Percentiles rank a stretch among this genome's conserved stretches.
These are phyloP conservation scores for Lactarius pseudohatsudake DNA, from an alignment of 768 basidiomycete species.

Conservation along the genomic window DNA sequence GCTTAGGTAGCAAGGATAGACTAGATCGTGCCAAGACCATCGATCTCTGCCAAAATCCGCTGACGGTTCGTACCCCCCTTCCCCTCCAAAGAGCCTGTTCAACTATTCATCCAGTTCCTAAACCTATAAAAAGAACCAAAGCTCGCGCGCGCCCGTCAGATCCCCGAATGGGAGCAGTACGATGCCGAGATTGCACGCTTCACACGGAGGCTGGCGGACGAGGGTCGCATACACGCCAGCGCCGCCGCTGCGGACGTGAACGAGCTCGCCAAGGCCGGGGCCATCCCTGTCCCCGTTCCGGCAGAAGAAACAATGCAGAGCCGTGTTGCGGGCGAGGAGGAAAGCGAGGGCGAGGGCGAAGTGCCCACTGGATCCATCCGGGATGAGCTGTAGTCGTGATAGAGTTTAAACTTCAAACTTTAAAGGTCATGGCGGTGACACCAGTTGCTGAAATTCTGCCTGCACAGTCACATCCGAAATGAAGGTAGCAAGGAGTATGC, in stretches of 20 bases:
- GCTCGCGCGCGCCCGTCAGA: constrained; percentile 85
- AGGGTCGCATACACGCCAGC: constrained; percentile 66
- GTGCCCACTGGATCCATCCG: not conserved
- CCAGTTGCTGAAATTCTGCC: too few species aligned
- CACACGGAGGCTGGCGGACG: constrained; percentile 65
- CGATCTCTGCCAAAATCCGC: constrained; percentile 94
- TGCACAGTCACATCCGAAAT: too few species aligned
- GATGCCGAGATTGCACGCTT: constrained; percentile 88
- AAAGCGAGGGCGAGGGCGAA: not conserved
- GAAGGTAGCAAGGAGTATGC: too few species aligned
- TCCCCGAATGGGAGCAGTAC: constrained; percentile 97
- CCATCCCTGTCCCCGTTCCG: constrained; percentile 20
- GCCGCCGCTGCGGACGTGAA: constrained; percentile 69
- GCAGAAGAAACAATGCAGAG: not conserved
- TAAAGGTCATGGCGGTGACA: too few species aligned
- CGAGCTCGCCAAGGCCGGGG: constrained; percentile 56
- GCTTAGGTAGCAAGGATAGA: constrained; percentile 75
- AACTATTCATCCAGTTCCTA: not conserved
- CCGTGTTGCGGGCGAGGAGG: not conserved
- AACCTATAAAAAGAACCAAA: constrained; percentile 92
- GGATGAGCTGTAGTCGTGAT: constrained; percentile 16
- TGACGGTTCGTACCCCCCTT: constrained; percentile 61
- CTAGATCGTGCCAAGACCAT: constrained; percentile 82
- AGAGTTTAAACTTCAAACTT: too few species aligned
- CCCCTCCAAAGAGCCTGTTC: too few species aligned